phyloP scores from a whole-genome alignment of 2,329 filamentous ascomycete genomes.

The Paramyrothecium roridum region DNA sequence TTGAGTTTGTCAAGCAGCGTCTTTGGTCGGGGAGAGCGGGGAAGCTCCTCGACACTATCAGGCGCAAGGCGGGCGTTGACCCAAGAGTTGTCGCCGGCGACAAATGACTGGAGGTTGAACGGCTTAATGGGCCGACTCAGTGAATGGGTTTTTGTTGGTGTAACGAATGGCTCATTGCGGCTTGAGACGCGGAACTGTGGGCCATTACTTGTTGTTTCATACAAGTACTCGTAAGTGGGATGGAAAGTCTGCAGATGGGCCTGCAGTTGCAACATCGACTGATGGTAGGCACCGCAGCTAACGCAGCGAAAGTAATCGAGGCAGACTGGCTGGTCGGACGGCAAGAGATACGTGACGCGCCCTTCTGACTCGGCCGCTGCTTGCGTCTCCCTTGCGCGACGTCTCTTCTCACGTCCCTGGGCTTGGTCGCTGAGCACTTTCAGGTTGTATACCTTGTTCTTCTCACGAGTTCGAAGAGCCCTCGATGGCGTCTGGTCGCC shows the following conservation, averaged over 20 bases:
- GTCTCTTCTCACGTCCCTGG: conserved; percentile 48
- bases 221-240: conserved; percentile 40
- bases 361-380: conserved; percentile 29
- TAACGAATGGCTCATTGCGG: conserved; percentile 19
- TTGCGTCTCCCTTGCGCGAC: conserved; percentile 22
- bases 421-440: conserved; percentile 57
- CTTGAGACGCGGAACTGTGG: conserved; percentile 37
- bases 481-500: conserved; percentile 50
- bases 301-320: conserved; percentile 50
- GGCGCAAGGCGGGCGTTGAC: conserved; percentile 37
- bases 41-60: conserved; percentile 19
- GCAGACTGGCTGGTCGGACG: conserved; percentile 38
- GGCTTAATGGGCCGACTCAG: conserved; percentile 38
- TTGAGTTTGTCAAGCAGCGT: conserved; percentile 13
- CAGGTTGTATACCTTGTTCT: conserved; percentile 55
- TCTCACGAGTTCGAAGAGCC: conserved; percentile 43
- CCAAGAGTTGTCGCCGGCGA: conserved; percentile 45
- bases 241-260: conserved; percentile 45
- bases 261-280: conserved; percentile 44
- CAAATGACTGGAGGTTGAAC: conserved; percentile 41
- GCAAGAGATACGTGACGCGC: conserved; percentile 43
- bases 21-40: conserved; percentile 17
- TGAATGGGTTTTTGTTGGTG: conserved; percentile 35
- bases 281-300: conserved; percentile 44
- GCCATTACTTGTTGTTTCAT: conserved; percentile 31